phyloP scores from a whole-genome alignment of 305 asterid genomes.

The Fraxinus baroniana region DNA sequence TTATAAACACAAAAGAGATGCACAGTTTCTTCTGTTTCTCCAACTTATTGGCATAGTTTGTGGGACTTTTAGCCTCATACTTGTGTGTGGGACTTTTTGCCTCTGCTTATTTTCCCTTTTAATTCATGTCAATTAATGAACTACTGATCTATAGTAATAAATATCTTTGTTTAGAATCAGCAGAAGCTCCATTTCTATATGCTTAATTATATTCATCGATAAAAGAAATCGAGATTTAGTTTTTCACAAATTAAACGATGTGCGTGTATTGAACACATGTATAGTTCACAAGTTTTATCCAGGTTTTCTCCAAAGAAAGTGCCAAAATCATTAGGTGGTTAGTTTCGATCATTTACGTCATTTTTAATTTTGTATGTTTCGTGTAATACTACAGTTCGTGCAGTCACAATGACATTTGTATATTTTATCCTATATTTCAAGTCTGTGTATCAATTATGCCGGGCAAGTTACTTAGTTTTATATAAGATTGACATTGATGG shows the following conservation, averaged over 20 bases:
- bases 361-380: neutral
- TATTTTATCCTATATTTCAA: neutral
- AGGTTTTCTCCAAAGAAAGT: neutral
- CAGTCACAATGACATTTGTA: neutral
- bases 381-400: neutral
- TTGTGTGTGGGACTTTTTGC: constrained; percentile 36
- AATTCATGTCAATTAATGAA: constrained; percentile 21
- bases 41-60: constrained; percentile 26
- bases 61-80: constrained; percentile 43
- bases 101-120: constrained; percentile 38
- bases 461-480: neutral
- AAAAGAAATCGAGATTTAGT: neutral
- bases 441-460: neutral
- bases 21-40: constrained; percentile 19
- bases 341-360: neutral
- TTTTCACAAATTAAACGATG: neutral
- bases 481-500: neutral
- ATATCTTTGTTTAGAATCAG: neutral
- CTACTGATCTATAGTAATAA: neutral
- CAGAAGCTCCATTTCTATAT: neutral
- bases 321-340: neutral
- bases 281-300: no score
- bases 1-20: constrained; percentile 12
- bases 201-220: neutral
- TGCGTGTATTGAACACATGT: neutral